These are phyloP conservation scores for Aspergillus steynii DNA, from an alignment of 495 filamentous ascomycete genomes.

Conservation along the genomic window DNA sequence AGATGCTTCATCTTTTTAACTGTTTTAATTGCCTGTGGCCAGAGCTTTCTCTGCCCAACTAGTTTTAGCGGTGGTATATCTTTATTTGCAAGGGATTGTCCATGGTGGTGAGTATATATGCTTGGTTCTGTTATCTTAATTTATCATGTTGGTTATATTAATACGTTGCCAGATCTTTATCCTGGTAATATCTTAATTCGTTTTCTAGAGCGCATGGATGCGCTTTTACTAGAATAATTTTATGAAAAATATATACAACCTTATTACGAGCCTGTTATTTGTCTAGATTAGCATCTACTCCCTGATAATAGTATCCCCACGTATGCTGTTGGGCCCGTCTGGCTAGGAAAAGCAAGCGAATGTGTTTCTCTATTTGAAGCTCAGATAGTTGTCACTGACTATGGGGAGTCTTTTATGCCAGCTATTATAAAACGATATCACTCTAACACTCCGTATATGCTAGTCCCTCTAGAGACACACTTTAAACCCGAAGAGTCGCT, in stretches of 20 bases:
- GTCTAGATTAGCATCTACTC: constrained; percentile 15
- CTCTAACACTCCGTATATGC: constrained; percentile 11
- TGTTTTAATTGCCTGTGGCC: constrained; percentile 33
- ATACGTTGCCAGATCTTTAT: constrained; percentile 6
- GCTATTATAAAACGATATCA: constrained; percentile 3
- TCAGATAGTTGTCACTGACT: constrained; percentile 25
- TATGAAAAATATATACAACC: constrained; percentile 14
- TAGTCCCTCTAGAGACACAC: constrained; percentile 19
- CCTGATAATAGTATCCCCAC: constrained; percentile 10
- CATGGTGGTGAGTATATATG: constrained; percentile 20
- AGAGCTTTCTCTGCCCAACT: constrained; percentile 42
- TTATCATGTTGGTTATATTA: neutral
- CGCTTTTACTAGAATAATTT: constrained; percentile 13
- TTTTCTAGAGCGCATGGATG: constrained; percentile 5
- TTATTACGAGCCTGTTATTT: constrained; percentile 12
- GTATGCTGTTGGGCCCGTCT: constrained; percentile 15
- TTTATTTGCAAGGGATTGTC: constrained; percentile 29
- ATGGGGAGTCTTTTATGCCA: constrained; percentile 20
- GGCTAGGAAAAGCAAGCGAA: constrained; percentile 22
- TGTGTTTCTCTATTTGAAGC: constrained; percentile 12
- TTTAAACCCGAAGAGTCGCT: constrained; percentile 17
- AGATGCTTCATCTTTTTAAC: constrained; percentile 19
- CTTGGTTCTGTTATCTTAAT: neutral
- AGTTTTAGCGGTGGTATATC: constrained; percentile 25
- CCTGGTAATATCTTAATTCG: constrained; percentile 11